Conservation (phyloP, 805 yeast genomes). For the Priceomyces fermenticarens region DNA sequence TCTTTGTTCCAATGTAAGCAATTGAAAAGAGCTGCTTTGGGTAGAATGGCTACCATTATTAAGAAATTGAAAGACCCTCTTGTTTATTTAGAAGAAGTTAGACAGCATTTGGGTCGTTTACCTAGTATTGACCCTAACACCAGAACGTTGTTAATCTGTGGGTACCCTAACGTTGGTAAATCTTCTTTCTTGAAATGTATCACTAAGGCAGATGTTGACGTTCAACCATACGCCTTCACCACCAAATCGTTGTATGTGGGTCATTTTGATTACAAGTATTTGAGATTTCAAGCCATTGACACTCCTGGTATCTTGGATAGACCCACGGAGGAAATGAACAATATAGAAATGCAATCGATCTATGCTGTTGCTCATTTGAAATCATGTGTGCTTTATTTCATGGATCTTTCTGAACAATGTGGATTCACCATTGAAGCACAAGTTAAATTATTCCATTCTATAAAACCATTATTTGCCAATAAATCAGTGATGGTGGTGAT, state of each 20-base stretch:
- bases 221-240: conserved; percentile 98
- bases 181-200: conserved; percentile 90
- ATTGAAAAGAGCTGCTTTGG: conserved; percentile 96
- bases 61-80: conserved; percentile 95
- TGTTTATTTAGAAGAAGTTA: conserved; percentile 91
- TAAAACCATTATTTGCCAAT: conserved; percentile 95
- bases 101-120: conserved; percentile 98
- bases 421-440: conserved; percentile 97
- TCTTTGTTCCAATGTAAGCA: conserved; percentile 98
- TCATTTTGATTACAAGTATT: conserved; percentile 96
- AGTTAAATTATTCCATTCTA: conserved; percentile 93
- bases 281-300: conserved; percentile 98
- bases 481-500: conserved; percentile 93
- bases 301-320: conserved; percentile 98
- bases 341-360: conserved; percentile 98
- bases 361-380: conserved; percentile 98
- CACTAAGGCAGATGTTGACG: conserved; percentile 98
- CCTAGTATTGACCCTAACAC: conserved; percentile 99
- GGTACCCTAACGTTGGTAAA: conserved; percentile 99
- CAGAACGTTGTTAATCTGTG: conserved; percentile 94
- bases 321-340: conserved; percentile 99
- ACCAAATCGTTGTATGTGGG: conserved; percentile 97
- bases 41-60: conserved; percentile 98
- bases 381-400: conserved; percentile 93
- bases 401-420: conserved; percentile 99